Base-by-base conservation (phyloP, 2,329 filamentous ascomycete species). In the Aspergillus hiratsukae region DNA sequence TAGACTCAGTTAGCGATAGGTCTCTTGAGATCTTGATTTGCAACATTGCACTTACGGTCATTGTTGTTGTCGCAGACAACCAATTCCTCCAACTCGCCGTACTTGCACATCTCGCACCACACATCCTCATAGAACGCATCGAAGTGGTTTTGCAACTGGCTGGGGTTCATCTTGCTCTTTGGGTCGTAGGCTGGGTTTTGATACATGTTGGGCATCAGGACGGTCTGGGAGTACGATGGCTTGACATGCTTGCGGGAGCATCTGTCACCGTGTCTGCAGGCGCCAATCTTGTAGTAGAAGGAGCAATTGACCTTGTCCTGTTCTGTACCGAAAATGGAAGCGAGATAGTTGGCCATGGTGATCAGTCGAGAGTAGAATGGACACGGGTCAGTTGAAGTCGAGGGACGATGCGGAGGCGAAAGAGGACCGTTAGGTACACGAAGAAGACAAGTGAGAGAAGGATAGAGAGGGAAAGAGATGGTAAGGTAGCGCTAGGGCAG, bases 221-320 rank as follows among this genome's bases (percentile, higher is more conserved):
- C 92, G 21, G 94, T 99, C 78, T 99, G 94, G 62, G 85, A 89
- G 84, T 99, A 99, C 23, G 91, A 96, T 1, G 94, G 94, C 81
- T 99, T 99, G 81, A 99, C 94, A 78, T 99, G 94, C 78, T 99
- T 99, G 68, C 94, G 88, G 60, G 90, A 95, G 83, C 94, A 99
- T 71, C 94, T 90, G 79, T 99, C 94, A 73, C 94, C 94, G 82
- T 99, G 94, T 61, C 94, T 88, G 82, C 94, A 99, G 54, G 94
- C 94, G 74, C 94, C 94, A 76, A 99, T 99, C 82, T 99, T 99
- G 89, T 97, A 92, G 86, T 99, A 99, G 85, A 99, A 99, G 56
- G 89, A 94, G 85, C 94, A 97, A 84, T 97, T 97, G 81, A 97
- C 92, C 75, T 93, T 99, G 87, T 99, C 94, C 78, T 97, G 94